These are phyloP conservation scores for Plasmodium gallinaceum DNA, from an alignment of 169 alveolate genomes.

Conservation along the genomic window DNA sequence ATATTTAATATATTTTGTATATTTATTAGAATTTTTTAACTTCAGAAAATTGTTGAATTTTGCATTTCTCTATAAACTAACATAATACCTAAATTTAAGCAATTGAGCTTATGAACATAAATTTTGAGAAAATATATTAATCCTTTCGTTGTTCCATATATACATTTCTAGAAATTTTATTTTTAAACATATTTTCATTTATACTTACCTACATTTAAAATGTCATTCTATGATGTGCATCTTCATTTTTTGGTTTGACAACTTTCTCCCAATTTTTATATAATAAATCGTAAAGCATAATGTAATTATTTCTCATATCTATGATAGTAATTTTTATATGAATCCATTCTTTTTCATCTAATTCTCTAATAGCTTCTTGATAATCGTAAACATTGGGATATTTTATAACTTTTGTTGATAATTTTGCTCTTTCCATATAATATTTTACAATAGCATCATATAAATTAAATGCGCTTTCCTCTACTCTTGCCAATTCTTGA, in stretches of 20 bases:
- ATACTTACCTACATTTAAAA: conserved; percentile 35
- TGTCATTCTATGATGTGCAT: conserved; percentile 87
- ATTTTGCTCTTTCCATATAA: conserved; percentile 91
- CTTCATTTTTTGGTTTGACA: conserved; percentile 90
- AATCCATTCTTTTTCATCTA: conserved; percentile 92
- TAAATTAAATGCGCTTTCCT: conserved; percentile 90
- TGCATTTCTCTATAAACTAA: too few relatives aligned
- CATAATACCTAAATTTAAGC: too few relatives aligned
- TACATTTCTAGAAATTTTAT: too few relatives aligned
- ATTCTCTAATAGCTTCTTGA: conserved; percentile 90
- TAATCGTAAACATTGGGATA: conserved; percentile 90
- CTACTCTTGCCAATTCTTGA: conserved; percentile 92
- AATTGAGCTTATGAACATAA: too few relatives aligned
- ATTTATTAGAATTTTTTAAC: too few relatives aligned
- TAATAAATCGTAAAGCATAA: conserved; percentile 91
- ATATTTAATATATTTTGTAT: too few relatives aligned
- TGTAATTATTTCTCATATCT: conserved; percentile 92
- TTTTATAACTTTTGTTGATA: conserved; percentile 90
- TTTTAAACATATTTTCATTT: too few relatives aligned
- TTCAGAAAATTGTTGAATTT: too few relatives aligned
- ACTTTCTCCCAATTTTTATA: conserved; percentile 92
- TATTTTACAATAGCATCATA: conserved; percentile 90
- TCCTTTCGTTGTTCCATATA: too few relatives aligned
- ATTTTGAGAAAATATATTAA: too few relatives aligned
- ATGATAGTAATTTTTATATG: conserved; percentile 89